phyloP scores from a whole-genome alignment of 2,329 filamentous ascomycete genomes.

The Fusarium cyanostomum region DNA sequence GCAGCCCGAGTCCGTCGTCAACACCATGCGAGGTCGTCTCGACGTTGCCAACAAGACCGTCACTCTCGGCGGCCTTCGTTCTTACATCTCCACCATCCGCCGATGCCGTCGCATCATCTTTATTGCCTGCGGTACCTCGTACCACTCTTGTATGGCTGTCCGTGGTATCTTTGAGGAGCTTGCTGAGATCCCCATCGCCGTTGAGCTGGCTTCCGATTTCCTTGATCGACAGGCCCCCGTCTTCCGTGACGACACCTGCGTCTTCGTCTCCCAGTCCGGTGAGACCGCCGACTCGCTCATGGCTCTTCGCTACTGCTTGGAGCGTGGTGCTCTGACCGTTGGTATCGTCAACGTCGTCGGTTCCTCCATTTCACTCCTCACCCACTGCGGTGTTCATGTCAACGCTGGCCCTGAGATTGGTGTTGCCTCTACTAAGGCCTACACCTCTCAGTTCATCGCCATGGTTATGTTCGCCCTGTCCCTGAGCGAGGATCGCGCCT shows the following conservation, averaged over 20 bases:
- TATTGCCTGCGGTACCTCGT: conserved; percentile 97
- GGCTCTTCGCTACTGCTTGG: conserved; percentile 96
- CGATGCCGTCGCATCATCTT: conserved; percentile 98
- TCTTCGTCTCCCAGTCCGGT: conserved; percentile 98
- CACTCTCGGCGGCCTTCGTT: conserved; percentile 92
- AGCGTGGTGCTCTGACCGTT: conserved; percentile 95
- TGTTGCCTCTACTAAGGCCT: conserved; percentile 98
- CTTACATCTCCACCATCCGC: conserved; percentile 96
- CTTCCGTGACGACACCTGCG: conserved; percentile 98
- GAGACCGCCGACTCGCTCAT: conserved; percentile 98
- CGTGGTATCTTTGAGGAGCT: conserved; percentile 98
- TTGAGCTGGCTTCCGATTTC: conserved; percentile 98
- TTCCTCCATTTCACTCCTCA: conserved; percentile 97
- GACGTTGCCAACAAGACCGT: conserved; percentile 94
- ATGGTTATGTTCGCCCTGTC: conserved; percentile 99
- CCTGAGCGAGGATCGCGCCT: conserved; percentile 94
- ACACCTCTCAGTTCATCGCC: conserved; percentile 98
- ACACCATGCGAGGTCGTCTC: conserved; percentile 99
- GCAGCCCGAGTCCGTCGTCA: conserved; percentile 98
- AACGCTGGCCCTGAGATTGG: conserved; percentile 98
- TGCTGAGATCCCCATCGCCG: conserved; percentile 95
- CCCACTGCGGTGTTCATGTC: conserved; percentile 99
- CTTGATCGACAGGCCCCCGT: conserved; percentile 95
- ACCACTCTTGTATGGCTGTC: conserved; percentile 99
- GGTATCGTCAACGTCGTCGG: conserved; percentile 99